Conservation (phyloP, 352 stramenopile genomes). For the Pythium sukuiense region DNA sequence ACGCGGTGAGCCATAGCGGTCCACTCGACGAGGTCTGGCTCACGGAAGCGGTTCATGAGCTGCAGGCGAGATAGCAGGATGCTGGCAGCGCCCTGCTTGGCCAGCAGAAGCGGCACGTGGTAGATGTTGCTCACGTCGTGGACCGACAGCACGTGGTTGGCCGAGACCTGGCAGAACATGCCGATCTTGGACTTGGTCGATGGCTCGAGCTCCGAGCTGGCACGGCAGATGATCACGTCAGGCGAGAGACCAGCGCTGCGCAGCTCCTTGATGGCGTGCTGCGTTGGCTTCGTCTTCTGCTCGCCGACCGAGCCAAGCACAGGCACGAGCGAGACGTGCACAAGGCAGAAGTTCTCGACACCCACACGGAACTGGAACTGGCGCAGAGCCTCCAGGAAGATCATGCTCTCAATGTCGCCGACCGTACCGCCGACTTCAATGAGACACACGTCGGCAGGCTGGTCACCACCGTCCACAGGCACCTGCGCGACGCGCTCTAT, state of each 20-base stretch:
- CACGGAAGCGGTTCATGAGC: slow-evolving; percentile 85
- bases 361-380: slow-evolving; percentile 99
- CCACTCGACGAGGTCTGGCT: slow-evolving; percentile 82
- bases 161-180: slow-evolving; percentile 98
- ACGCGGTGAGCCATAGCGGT: slow-evolving; percentile 93
- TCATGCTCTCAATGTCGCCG: slow-evolving; percentile 99
- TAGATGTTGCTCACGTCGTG: slow-evolving; percentile 99
- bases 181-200: slow-evolving; percentile 96
- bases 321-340: slow-evolving; percentile 98
- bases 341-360: slow-evolving; percentile 97
- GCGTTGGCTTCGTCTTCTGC: slow-evolving; percentile 99
- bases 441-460: slow-evolving; percentile 96
- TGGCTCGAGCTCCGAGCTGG: slow-evolving; percentile 90
- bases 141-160: slow-evolving; percentile 95
- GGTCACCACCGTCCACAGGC: slow-evolving; percentile 86
- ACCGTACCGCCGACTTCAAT: slow-evolving; percentile 99
- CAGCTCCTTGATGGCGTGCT: slow-evolving; percentile 99
- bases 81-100: slow-evolving; percentile 94
- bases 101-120: slow-evolving; percentile 97
- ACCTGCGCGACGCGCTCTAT: slow-evolving; percentile 98
- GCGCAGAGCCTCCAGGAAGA: slow-evolving; percentile 99
- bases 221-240: slow-evolving; percentile 97
- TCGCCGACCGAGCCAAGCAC: slow-evolving; percentile 98
- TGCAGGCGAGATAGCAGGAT: slow-evolving; percentile 93
- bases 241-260: slow-evolving; percentile 94